A percentile compares a stretch with the other conserved stretches of the same genome.
These are phyloP conservation scores for Ceratocystis variospora DNA, from an alignment of 2,329 filamentous ascomycete species.

Conservation along the genomic window DNA sequence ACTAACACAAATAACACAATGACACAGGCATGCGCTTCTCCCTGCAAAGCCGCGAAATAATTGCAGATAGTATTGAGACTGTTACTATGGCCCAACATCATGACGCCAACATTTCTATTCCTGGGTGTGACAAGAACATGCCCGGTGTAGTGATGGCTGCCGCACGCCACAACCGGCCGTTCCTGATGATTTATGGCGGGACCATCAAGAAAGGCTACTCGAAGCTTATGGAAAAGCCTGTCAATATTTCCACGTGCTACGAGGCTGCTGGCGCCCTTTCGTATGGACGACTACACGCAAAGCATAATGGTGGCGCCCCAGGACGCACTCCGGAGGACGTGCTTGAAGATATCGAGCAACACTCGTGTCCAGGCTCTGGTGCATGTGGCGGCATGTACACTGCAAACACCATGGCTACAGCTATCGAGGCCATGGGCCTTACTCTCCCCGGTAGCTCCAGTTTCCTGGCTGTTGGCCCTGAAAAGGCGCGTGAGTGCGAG, in stretches of 20 bases:
- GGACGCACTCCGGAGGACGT: slow-evolving; percentile 63
- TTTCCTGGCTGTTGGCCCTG: slow-evolving; percentile 64
- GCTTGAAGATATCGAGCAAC: slow-evolving; percentile 65
- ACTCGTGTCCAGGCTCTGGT: slow-evolving; percentile 53
- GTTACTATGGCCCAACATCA: slow-evolving; percentile 86
- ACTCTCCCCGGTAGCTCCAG: slow-evolving; percentile 72
- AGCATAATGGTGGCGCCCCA: slow-evolving; percentile 44
- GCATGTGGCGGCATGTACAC: slow-evolving; percentile 85
- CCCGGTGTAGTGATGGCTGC: slow-evolving; percentile 84
- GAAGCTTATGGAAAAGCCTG: slow-evolving; percentile 55
- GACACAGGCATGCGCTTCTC: slow-evolving; percentile 77
- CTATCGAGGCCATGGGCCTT: slow-evolving; percentile 78
- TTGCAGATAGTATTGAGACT: slow-evolving; percentile 87
- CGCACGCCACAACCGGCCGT: slow-evolving; percentile 79
- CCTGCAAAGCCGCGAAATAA: slow-evolving; percentile 78
- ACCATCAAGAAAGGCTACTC: slow-evolving; percentile 82
- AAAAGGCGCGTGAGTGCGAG: slow-evolving; percentile 77
- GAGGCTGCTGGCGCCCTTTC: slow-evolving; percentile 73
- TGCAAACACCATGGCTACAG: slow-evolving; percentile 85
- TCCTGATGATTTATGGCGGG: slow-evolving; percentile 90
- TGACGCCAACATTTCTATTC: slow-evolving; percentile 85
- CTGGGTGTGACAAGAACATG: slow-evolving; percentile 97
- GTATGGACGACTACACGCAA: slow-evolving; percentile 63
- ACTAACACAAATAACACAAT: not conserved
- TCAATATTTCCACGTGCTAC: slow-evolving; percentile 83